These are phyloP conservation scores for Leccinum variabile DNA, from an alignment of 1,284 basidiomycete genomes.

Conservation along the genomic window DNA sequence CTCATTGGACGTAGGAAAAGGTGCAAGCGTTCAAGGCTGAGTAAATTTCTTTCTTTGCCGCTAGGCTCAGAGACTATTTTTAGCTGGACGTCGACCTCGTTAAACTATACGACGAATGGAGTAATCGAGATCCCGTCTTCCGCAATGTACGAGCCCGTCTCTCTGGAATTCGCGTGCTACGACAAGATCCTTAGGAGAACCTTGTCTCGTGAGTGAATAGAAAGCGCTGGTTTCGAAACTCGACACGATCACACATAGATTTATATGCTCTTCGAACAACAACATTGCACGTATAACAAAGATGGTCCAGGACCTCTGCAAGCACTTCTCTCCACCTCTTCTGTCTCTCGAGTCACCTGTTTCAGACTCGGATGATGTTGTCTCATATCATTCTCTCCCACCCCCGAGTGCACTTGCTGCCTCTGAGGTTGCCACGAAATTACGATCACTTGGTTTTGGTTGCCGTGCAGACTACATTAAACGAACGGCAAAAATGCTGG, in stretches of 20 bases:
- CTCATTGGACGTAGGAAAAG: slow-evolving; percentile 58
- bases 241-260: slow-evolving; percentile 49
- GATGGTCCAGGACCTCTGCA: slow-evolving; percentile 79
- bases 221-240: slow-evolving; percentile 7
- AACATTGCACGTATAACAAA: slow-evolving; percentile 91
- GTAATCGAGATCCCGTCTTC: slow-evolving; percentile 74
- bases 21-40: slow-evolving; percentile 57
- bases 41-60: slow-evolving; percentile 40
- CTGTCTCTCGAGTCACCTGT: slow-evolving; percentile 50
- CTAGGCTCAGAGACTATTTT: slow-evolving; percentile 84
- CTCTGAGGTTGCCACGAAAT: slow-evolving; percentile 58
- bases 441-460: slow-evolving; percentile 90
- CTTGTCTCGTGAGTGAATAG: slow-evolving; percentile 73
- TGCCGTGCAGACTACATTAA: slow-evolving; percentile 93
- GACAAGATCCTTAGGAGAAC: slow-evolving; percentile 97
- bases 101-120: slow-evolving; percentile 82
- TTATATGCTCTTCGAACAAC: slow-evolving; percentile 98
- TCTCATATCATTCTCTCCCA: slow-evolving; percentile 84
- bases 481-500: slow-evolving; percentile 78
- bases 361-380: slow-evolving; percentile 27
- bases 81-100: slow-evolving; percentile 79
- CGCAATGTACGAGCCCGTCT: slow-evolving; percentile 61
- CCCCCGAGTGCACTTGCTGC: slow-evolving; percentile 66
- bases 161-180: slow-evolving; percentile 70
- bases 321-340: slow-evolving; percentile 68